Conservation (phyloP, 2,329 filamentous ascomycete genomes). For the Fusarium continuum region DNA sequence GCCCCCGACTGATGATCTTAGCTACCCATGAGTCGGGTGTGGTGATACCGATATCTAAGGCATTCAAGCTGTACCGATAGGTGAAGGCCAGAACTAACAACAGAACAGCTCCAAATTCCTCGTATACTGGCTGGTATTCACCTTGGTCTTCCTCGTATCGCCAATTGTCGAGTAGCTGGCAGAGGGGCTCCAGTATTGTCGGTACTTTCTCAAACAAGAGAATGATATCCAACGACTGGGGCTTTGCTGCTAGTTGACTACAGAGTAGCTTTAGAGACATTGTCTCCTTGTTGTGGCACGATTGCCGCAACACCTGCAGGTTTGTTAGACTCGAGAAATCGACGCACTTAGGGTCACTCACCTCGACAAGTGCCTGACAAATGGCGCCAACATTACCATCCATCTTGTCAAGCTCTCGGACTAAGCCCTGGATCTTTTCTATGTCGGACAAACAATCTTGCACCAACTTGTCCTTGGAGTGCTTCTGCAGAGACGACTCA, state of each 20-base stretch:
- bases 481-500: constrained; percentile 76
- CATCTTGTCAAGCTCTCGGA: constrained; percentile 86
- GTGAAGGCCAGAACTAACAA: constrained; percentile 77
- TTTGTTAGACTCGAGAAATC: not conserved
- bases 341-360: constrained; percentile 46
- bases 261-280: constrained; percentile 82
- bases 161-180: constrained; percentile 80
- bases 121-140: constrained; percentile 86
- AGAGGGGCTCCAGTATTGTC: constrained; percentile 77
- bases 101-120: constrained; percentile 83
- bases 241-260: constrained; percentile 75
- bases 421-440: constrained; percentile 77
- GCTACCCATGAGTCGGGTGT: constrained; percentile 72
- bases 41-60: constrained; percentile 69
- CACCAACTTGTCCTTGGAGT: constrained; percentile 80
- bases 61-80: constrained; percentile 75
- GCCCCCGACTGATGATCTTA: constrained; percentile 69
- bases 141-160: constrained; percentile 83
- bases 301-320: constrained; percentile 68
- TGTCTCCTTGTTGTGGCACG: constrained; percentile 78
- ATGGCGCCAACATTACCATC: constrained; percentile 92
- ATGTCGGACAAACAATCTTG: constrained; percentile 80
- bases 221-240: constrained; percentile 76
- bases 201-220: constrained; percentile 77
- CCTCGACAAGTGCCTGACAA: constrained; percentile 78